Base-by-base conservation (phyloP, 108 stramenopile species). In the Cyclotella choctawhatcheeana region DNA sequence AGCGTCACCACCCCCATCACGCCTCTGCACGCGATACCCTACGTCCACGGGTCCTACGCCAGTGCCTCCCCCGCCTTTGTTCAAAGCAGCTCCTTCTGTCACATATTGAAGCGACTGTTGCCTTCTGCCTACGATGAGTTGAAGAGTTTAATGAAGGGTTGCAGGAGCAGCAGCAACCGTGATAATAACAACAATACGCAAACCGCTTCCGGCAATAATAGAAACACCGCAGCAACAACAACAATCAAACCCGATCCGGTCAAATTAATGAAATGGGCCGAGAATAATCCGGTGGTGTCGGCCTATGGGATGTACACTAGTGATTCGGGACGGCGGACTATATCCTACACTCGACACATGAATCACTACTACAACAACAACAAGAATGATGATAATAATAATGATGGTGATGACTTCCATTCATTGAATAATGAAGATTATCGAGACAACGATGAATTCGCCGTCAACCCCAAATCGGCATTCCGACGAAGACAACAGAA, bases 251-350 rank as follows among this genome's bases (percentile, higher is more conserved):
- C 44, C 18, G 76, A 77, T 64, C 76, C 76, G 14, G 76, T 77
- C 44, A 77, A 71, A 56, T 51, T 87, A 0, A 87, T 87, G 82
- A 84, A 87, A 67, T 87, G 86, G 86, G 86, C 86, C 2, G 86
- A 87, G 61, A 87, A 87, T 17, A 87, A 87, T 66, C 86, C 86
- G n/a, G 82, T 87, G 6, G 81, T 84, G 1, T 74, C 81, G 14
- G 86, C 86, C 12, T 86, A 71, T 64, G 86, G 86, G 0, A 71
- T 82, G 37, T 58, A 73, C 55, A 56, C 66, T 18, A 69, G 68
- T 27, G 70, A 78, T 71, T 66, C 69, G 45, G 77, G 77, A 51
- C 30, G 69, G 7, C 27, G 77, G 5, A 78, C 70, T 12, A 48
- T 56, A 18, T 56, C 55, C 55, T 40, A 25, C 30, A 65, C 45